Conservation (phyloP, 768 basidiomycete genomes). For the Tubosaeta sp. region DNA sequence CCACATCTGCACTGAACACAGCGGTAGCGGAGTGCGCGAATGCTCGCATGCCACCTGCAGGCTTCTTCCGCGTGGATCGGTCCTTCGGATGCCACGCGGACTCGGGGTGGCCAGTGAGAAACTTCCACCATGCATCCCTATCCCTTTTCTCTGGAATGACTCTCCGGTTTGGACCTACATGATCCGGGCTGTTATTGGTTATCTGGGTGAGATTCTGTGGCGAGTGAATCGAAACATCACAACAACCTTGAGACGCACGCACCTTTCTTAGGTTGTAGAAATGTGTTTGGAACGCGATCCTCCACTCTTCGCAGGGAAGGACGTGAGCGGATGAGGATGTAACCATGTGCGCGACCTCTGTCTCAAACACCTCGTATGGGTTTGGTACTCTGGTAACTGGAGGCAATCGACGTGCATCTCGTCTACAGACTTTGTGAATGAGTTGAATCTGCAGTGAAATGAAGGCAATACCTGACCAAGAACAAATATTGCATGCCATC, state of each 20-base stretch:
- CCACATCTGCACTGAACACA: not conserved
- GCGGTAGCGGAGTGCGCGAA: constrained; percentile 30
- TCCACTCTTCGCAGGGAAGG: constrained; percentile 70
- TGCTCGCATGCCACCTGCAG: constrained; percentile 32
- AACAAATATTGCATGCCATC: constrained; percentile 82
- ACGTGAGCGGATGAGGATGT: constrained; percentile 25
- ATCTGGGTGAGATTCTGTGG: constrained; percentile 64
- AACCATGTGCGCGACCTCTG: constrained; percentile 17
- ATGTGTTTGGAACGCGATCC: constrained; percentile 47
- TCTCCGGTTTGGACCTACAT: constrained; percentile 20
- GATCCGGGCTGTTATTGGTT: constrained; percentile 30
- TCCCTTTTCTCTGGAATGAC: constrained; percentile 67
- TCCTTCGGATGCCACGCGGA: constrained; percentile 55
- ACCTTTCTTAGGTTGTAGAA: constrained; percentile 66
- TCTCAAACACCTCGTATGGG: constrained; percentile 52
- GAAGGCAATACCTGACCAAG: constrained; percentile 58
- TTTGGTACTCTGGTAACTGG: constrained; percentile 61
- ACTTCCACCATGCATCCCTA: constrained; percentile 79
- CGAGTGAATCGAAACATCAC: constrained; percentile 5
- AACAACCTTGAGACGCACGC: not conserved
- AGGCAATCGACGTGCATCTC: constrained; percentile 66
- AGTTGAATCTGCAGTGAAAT: not conserved
- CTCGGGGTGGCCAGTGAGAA: constrained; percentile 63
- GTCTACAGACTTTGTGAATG: constrained; percentile 39
- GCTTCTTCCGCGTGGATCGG: constrained; percentile 12